These are phyloP conservation scores for Alternaria sp. DNA, from an alignment of 2,329 filamentous ascomycete species.

Conservation along the genomic window DNA sequence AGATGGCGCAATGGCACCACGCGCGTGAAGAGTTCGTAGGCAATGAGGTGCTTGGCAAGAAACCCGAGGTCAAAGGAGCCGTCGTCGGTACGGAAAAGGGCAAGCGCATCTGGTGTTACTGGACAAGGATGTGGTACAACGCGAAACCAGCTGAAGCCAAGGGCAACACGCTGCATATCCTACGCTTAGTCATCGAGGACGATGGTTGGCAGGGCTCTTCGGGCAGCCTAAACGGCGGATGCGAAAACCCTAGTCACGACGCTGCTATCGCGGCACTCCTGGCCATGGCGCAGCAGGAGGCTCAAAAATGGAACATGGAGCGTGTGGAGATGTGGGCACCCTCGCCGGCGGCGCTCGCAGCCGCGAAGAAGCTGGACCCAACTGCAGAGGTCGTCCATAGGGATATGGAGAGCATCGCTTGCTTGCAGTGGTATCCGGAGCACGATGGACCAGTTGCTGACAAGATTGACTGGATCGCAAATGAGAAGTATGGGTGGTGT, in stretches of 20 bases:
- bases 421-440: conserved; percentile 71
- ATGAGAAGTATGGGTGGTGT: conserved; percentile 83
- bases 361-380: conserved; percentile 57
- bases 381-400: conserved; percentile 62
- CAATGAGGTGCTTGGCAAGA: conserved; percentile 65
- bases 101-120: conserved; percentile 75
- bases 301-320: conserved; percentile 73
- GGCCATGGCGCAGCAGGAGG: conserved; percentile 72
- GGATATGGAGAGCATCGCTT: conserved; percentile 73
- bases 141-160: conserved; percentile 61
- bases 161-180: conserved; percentile 73
- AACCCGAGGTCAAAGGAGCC: conserved; percentile 73
- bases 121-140: conserved; percentile 71
- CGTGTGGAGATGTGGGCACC: conserved; percentile 88
- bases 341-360: conserved; percentile 58
- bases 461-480: conserved; percentile 74
- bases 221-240: conserved; percentile 32
- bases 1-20: conserved; percentile 78
- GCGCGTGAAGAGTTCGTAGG: conserved; percentile 82
- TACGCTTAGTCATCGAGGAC: conserved; percentile 73
- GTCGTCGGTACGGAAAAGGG: conserved; percentile 63
- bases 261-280: conserved; percentile 69
- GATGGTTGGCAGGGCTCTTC: conserved; percentile 42
- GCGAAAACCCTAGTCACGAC: conserved; percentile 30
- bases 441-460: conserved; percentile 56